Evolutionary conservation across 2,329 filamentous ascomycete species (phyloP).

Genomic region (Aspergillus neotritici): DNA sequence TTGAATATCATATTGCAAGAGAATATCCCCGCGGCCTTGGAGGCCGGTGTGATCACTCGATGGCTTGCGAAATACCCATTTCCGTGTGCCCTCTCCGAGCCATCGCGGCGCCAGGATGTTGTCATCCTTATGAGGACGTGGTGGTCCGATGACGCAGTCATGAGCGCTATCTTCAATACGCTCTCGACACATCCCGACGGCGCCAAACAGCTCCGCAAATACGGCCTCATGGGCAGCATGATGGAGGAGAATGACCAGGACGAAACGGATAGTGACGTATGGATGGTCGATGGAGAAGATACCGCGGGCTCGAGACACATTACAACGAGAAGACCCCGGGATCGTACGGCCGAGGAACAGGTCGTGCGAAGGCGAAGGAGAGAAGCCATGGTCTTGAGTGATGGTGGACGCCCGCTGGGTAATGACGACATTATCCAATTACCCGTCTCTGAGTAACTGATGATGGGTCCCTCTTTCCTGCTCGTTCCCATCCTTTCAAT

Average conservation of each 20-base stretch:
- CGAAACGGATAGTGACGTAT: constrained; percentile 47
- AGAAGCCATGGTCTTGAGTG: constrained; percentile 86
- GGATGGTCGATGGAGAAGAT: constrained; percentile 51
- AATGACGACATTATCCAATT: constrained; percentile 74
- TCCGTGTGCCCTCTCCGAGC: constrained; percentile 53
- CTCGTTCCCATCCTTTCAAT: background rate
- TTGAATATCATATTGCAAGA: constrained; percentile 59
- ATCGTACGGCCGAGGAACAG: constrained; percentile 51
- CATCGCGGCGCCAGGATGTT: constrained; percentile 40
- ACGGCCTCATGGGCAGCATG: constrained; percentile 40
- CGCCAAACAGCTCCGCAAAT: constrained; percentile 37
- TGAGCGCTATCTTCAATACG: constrained; percentile 40
- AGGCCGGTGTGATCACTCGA: constrained; percentile 61
- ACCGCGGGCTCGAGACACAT: constrained; percentile 39
- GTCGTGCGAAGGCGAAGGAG: constrained; percentile 68
- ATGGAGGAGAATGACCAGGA: constrained; percentile 49
- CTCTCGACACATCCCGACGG: constrained; percentile 36
- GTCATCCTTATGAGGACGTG: constrained; percentile 38
- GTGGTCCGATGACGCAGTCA: constrained; percentile 39
- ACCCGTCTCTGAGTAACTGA: constrained; percentile 29
- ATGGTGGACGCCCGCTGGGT: constrained; percentile 69
- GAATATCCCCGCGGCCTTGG: constrained; percentile 52
- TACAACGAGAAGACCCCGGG: constrained; percentile 28
- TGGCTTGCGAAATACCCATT: constrained; percentile 71
- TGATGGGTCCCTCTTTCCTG: background rate